Conservation (phyloP, 179 eudicot genomes). For the Drosera spatulata region DNA sequence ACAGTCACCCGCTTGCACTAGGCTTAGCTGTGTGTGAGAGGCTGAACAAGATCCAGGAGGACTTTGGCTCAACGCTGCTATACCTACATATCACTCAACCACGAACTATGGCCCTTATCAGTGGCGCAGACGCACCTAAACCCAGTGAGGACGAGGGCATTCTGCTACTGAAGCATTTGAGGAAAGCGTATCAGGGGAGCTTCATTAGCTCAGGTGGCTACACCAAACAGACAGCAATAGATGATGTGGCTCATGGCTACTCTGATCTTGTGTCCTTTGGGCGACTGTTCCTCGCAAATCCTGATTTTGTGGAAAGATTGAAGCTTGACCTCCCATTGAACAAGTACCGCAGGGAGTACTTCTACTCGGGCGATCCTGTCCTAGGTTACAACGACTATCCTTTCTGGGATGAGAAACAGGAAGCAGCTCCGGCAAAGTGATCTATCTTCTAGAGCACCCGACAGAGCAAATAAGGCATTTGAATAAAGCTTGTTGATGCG, state of each 20-base stretch:
- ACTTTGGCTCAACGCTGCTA: slow-evolving; percentile 28
- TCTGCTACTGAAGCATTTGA: not conserved
- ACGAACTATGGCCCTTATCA: not conserved
- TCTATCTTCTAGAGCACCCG: too few species aligned
- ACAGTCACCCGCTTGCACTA: slow-evolving; percentile 51
- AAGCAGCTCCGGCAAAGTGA: too few species aligned
- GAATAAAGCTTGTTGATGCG: too few species aligned
- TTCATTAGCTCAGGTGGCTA: not conserved
- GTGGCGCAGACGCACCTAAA: slow-evolving; percentile 39
- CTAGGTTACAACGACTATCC: not conserved
- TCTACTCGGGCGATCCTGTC: slow-evolving; percentile 1
- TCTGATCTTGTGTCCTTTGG: slow-evolving; percentile 1
- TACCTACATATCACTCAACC: slow-evolving; percentile 16
- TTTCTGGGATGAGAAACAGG: not conserved
- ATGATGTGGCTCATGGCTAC: not conserved
- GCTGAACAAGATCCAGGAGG: slow-evolving; percentile 42
- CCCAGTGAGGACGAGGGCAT: slow-evolving; percentile 9
- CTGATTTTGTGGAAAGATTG: not conserved
- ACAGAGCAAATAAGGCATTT: too few species aligned
- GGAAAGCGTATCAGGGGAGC: not conserved
- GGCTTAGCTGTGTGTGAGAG: slow-evolving; percentile 51
- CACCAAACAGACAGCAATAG: not conserved
- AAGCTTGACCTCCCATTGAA: not conserved
- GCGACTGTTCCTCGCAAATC: not conserved
- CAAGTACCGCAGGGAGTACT: not conserved